Base-by-base conservation (phyloP, 2,329 filamentous ascomycete genomes). In the Cercospora berteroae region DNA sequence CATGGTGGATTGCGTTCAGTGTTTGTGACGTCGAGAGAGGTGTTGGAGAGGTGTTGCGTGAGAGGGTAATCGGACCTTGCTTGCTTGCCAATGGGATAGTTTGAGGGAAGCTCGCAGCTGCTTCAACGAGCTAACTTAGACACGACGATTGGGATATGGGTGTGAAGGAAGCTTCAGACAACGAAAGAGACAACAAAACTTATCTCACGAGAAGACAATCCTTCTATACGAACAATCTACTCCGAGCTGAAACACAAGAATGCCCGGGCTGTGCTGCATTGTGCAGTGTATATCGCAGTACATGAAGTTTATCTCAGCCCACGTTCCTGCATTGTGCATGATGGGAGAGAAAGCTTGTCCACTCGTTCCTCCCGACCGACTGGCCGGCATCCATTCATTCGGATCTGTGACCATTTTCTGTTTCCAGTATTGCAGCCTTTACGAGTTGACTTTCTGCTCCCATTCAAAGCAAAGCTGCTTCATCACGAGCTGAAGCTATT, bases 271-370 rank as follows among this genome's bases (percentile, higher is more conserved):
- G 55, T 58, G 63, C 57, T 65, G 42, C 33, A 55, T 31, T 52
- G n/a, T 65, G 42, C 63, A 31, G 63, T 65, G 63, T 65, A 60
- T 39, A 60, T 60, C 44, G 57, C 42, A 65, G 55, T 39, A 57
- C 55, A 65, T 65, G 23, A 27, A 27, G 48, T 52, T 27, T 52
- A 29, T 52, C 48, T 52, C 23, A 27, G 48, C 48, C 48, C 48
- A 52, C 48, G 63, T 65, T 65, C 63, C 63, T 65, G 63, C 63
- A 64, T 52, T 12, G 16, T 31, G 20, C 23, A 16, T 23, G 13
- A 52, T 25, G 31, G n/a, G 8, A 36, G n/a, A 20, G n/a, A 5
- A 52, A 52, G 48, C 48, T 52, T 52, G 2, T 27, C 6, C 23
- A 16, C 48, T 50, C 10, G 44, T 16, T 52, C 48, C 48, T 52